These are phyloP conservation scores for Mycosphaerella arachidis DNA, from an alignment of 2,329 filamentous ascomycete species.

Conservation along the genomic window DNA sequence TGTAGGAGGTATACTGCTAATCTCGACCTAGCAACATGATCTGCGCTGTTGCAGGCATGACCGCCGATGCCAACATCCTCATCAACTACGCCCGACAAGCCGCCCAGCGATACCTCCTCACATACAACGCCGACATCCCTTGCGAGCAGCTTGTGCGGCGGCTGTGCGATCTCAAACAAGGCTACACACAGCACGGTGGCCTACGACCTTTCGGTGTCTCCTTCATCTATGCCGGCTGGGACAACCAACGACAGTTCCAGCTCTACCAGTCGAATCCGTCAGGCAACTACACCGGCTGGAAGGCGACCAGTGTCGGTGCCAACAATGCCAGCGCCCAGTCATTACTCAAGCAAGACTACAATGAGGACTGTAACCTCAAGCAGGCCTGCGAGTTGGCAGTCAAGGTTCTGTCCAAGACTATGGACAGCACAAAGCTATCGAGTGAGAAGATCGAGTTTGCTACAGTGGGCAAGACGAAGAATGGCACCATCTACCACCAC, in stretches of 20 bases:
- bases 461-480: slow-evolving; percentile 90
- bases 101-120: slow-evolving; percentile 94
- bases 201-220: slow-evolving; percentile 96
- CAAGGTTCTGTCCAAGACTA: slow-evolving; percentile 99
- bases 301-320: slow-evolving; percentile 93
- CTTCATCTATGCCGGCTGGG: slow-evolving; percentile 99
- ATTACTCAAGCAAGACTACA: slow-evolving; percentile 98
- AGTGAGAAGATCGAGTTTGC: slow-evolving; percentile 99
- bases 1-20: not conserved
- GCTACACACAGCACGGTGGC: slow-evolving; percentile 98
- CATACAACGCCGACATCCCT: slow-evolving; percentile 99
- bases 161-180: slow-evolving; percentile 96
- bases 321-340: slow-evolving; percentile 98
- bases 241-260: slow-evolving; percentile 94
- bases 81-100: slow-evolving; percentile 99
- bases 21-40: slow-evolving; percentile 83
- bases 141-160: slow-evolving; percentile 97
- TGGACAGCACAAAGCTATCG: slow-evolving; percentile 98
- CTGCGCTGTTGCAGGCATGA: slow-evolving; percentile 98
- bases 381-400: slow-evolving; percentile 96
- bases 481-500: slow-evolving; percentile 96
- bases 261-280: slow-evolving; percentile 98
- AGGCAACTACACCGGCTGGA: slow-evolving; percentile 99
- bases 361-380: slow-evolving; percentile 93
- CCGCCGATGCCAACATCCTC: slow-evolving; percentile 97